These are phyloP conservation scores for Tricholoma bakamatsutake DNA, from an alignment of 768 basidiomycete genomes.

Conservation along the genomic window DNA sequence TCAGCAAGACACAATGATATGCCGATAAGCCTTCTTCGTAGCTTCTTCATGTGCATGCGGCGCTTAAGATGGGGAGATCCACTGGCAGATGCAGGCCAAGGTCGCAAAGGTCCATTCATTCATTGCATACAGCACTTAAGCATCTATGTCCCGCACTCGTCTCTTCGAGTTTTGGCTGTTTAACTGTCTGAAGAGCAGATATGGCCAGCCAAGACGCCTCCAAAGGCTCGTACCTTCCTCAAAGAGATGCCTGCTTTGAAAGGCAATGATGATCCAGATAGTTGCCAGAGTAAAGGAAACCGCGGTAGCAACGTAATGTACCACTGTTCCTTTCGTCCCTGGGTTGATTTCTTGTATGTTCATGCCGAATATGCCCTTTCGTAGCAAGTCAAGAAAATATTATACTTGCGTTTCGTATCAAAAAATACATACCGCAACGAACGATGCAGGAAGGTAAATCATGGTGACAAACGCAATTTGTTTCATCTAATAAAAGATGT, in stretches of 20 bases:
- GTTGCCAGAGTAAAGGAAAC: constrained; percentile 43
- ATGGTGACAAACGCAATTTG: constrained; percentile 60
- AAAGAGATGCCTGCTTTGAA: constrained; percentile 42
- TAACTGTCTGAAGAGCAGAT: constrained; percentile 15
- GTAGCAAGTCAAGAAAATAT: not conserved
- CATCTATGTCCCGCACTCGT: not conserved
- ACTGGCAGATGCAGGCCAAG: no score
- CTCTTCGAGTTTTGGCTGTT: not conserved
- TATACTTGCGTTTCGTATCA: not conserved
- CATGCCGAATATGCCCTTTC: constrained; percentile 54
- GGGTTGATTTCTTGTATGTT: constrained; percentile 39
- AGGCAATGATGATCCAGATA: constrained; percentile 50
- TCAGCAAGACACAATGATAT: no score
- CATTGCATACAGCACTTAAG: no score
- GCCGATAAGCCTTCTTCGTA: no score
- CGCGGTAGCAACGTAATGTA: constrained; percentile 36
- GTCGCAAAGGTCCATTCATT: no score
- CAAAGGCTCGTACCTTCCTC: constrained; percentile 19
- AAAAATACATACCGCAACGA: constrained; percentile 34
- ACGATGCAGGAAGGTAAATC: constrained; percentile 55
- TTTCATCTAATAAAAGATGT: constrained; percentile 33
- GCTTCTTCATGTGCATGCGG: no score
- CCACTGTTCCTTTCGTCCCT: constrained; percentile 29
- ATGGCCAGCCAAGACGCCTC: constrained; percentile 31
- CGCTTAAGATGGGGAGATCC: no score